phyloP scores from a whole-genome alignment of 805 yeast genomes.

The Starmerella vaccinii region DNA sequence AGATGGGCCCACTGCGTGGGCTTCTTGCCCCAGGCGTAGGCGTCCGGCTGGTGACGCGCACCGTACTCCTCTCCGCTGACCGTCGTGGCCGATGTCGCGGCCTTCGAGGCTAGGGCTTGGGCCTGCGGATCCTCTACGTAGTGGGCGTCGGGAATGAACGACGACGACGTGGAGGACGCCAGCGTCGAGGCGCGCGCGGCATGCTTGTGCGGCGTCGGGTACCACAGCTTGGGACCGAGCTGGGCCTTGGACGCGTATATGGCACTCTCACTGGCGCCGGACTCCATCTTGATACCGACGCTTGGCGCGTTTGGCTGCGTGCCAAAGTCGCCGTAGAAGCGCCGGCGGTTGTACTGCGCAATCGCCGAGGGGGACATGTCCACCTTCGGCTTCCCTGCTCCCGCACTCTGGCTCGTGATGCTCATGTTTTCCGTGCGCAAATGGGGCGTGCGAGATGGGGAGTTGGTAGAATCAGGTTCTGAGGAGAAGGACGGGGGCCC shows the following conservation, averaged over 20 bases:
- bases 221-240: constrained; percentile 32
- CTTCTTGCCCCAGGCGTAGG: constrained; percentile 28
- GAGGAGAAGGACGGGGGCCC: background rate
- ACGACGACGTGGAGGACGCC: constrained; percentile 27
- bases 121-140: constrained; percentile 14
- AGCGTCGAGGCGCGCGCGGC: constrained; percentile 32
- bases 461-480: background rate
- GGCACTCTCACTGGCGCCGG: constrained; percentile 30
- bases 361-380: constrained; percentile 25
- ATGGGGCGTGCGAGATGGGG: background rate
- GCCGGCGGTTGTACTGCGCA: constrained; percentile 31
- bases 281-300: constrained; percentile 30
- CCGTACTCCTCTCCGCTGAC: constrained; percentile 30
- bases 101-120: constrained; percentile 26
- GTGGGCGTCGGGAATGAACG: constrained; percentile 26
- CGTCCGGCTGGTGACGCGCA: constrained; percentile 30
- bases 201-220: constrained; percentile 27
- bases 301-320: constrained; percentile 31
- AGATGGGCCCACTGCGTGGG: constrained; percentile 20
- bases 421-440: constrained; percentile 10
- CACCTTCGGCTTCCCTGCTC: constrained; percentile 11
- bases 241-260: constrained; percentile 29
- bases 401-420: constrained; percentile 15
- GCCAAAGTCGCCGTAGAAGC: constrained; percentile 30
- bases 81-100: constrained; percentile 30